Evolutionary conservation across 1,284 basidiomycete genomes (phyloP).

Genomic region (Cryptococcus sp.): DNA sequence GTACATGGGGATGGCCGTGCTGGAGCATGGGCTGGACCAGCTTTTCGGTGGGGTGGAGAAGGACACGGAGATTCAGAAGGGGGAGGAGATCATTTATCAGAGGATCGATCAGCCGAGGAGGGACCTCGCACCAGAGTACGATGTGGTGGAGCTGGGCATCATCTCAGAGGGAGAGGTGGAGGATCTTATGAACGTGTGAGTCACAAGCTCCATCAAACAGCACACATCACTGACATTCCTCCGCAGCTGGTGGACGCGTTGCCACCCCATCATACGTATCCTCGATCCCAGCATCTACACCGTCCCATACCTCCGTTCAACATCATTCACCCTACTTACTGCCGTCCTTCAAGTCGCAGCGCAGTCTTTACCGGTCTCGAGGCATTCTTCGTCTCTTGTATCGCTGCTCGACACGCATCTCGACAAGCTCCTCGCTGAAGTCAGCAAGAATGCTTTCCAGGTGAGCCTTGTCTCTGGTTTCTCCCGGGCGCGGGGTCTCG

Average conservation of each 20-base stretch:
- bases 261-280: conserved; percentile 11
- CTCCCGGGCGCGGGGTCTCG: no score
- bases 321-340: conserved; percentile 13
- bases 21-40: conserved; percentile 17
- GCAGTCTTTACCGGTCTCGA: conserved; percentile 19
- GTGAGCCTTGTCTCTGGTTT: background rate
- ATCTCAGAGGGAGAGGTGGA: conserved; percentile 12
- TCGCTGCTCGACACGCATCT: conserved; percentile 16
- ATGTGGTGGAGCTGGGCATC: conserved; percentile 7
- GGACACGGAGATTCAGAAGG: conserved; percentile 5
- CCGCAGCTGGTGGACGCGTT: conserved; percentile 15
- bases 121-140: conserved; percentile 13
- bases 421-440: conserved; percentile 11
- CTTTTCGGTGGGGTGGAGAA: conserved; percentile 3
- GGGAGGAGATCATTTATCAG: conserved; percentile 18
- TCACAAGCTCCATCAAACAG: background rate
- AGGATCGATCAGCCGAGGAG: conserved; percentile 20
- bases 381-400: conserved; percentile 14
- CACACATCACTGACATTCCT: background rate
- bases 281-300: conserved; percentile 20
- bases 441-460: conserved; percentile 11
- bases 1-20: conserved; percentile 17
- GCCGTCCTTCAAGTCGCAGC: conserved; percentile 13
- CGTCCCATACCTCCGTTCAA: conserved; percentile 9
- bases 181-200: conserved; percentile 13